Evolutionary conservation across 768 basidiomycete genomes (phyloP).

Genomic region (Suillus ampliporus): DNA sequence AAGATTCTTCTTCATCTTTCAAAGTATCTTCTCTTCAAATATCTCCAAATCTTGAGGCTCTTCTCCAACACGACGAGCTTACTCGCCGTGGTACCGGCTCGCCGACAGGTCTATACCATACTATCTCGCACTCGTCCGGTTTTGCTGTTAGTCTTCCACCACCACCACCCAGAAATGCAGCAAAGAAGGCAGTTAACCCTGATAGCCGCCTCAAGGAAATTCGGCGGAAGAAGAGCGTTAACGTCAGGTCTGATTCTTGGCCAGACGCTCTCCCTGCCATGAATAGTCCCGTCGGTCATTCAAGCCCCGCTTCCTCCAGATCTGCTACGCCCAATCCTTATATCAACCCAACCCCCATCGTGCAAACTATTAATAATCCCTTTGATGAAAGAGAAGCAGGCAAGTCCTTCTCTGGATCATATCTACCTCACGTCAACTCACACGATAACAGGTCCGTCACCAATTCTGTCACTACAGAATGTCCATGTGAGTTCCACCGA

Average conservation of each 20-base stretch:
- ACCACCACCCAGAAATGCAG: slow-evolving; percentile 38
- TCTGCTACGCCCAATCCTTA: slow-evolving; percentile 38
- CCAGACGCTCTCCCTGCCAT: slow-evolving; percentile 21
- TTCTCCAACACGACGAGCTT: slow-evolving; percentile 62
- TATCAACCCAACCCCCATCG: slow-evolving; percentile 42
- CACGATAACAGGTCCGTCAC: not conserved
- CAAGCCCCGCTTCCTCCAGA: slow-evolving; percentile 23
- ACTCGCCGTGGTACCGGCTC: slow-evolving; percentile 40
- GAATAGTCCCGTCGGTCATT: slow-evolving; percentile 9
- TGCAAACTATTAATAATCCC: slow-evolving; percentile 18
- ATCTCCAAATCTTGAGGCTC: slow-evolving; percentile 63
- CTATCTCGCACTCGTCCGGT: slow-evolving; percentile 19
- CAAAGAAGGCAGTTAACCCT: slow-evolving; percentile 20
- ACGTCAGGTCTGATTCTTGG: slow-evolving; percentile 31
- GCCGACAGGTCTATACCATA: slow-evolving; percentile 21
- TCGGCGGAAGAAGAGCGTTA: slow-evolving; percentile 18
- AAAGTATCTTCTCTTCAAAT: slow-evolving; percentile 46
- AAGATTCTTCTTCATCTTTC: slow-evolving; percentile 1
- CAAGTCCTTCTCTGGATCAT: slow-evolving; percentile 11
- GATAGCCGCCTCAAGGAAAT: slow-evolving; percentile 26
- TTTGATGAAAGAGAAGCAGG: slow-evolving; percentile 18
- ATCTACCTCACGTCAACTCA: slow-evolving; percentile 4
- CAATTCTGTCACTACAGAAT: not conserved
- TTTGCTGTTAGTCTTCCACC: slow-evolving; percentile 36
- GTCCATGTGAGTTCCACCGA: not conserved